phyloP scores from a whole-genome alignment of 169 alveolate genomes.

The Fabrea salina region DNA sequence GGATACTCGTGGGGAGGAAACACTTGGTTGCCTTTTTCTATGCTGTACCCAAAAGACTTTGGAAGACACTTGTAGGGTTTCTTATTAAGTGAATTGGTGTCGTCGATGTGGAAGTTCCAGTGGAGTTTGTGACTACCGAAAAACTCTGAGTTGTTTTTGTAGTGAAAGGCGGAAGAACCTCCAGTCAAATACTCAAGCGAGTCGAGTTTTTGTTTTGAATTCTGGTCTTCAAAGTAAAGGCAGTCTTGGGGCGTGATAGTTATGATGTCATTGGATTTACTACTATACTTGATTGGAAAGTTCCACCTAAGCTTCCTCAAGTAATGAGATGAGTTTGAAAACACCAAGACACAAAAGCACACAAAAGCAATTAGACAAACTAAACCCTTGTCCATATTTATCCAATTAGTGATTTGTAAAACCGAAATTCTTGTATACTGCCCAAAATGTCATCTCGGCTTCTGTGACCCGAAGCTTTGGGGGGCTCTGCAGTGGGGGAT shows the following conservation, averaged over 20 bases:
- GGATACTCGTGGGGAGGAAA: slow-evolving; percentile 17
- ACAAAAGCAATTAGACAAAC: too few species aligned
- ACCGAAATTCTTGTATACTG: slow-evolving; percentile 73
- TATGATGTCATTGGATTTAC: too few species aligned
- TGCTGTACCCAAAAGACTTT: slow-evolving; percentile 11
- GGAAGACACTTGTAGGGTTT: slow-evolving; percentile 3
- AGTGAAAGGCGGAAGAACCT: too few species aligned
- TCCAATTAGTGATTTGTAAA: slow-evolving; percentile 41
- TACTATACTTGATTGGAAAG: too few species aligned
- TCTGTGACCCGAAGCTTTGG: slow-evolving; percentile 66
- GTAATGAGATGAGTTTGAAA: too few species aligned
- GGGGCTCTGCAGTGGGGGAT: slow-evolving; percentile 42
- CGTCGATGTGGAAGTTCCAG: background rate
- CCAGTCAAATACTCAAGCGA: too few species aligned
- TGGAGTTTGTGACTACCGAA: background rate
- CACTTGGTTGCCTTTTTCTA: slow-evolving; percentile 5
- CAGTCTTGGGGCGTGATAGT: too few species aligned
- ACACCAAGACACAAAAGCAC: too few species aligned
- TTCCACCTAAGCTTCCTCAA: too few species aligned
- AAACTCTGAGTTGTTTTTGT: background rate
- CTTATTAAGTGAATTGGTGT: background rate
- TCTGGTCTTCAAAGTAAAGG: too few species aligned
- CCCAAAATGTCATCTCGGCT: slow-evolving; percentile 80
- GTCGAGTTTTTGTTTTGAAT: too few species aligned
- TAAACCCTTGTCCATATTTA: too few species aligned